These are phyloP conservation scores for Glarea lozoyensis DNA, from an alignment of 495 filamentous ascomycete genomes.

Conservation along the genomic window DNA sequence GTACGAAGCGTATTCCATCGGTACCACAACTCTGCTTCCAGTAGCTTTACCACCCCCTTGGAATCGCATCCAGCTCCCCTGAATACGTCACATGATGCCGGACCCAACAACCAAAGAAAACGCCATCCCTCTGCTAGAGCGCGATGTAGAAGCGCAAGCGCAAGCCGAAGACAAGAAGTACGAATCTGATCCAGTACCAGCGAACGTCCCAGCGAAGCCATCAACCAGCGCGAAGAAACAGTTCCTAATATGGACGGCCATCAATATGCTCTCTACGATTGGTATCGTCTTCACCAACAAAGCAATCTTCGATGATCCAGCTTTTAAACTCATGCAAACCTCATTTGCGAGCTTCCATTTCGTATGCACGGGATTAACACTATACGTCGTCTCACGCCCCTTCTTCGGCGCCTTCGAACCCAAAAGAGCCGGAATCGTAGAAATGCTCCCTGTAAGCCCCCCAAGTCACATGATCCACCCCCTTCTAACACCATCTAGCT, in stretches of 20 bases:
- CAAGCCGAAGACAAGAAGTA: constrained; percentile 2
- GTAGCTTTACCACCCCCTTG: not conserved
- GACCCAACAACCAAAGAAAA: constrained; percentile 8
- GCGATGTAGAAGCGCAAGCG: constrained; percentile 6
- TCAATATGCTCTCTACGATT: constrained; percentile 29
- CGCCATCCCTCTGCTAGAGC: constrained; percentile 10
- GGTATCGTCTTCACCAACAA: constrained; percentile 45
- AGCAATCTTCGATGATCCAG: constrained; percentile 40
- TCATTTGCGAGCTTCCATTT: constrained; percentile 47
- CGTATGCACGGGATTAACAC: constrained; percentile 36
- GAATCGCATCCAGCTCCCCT: not conserved
- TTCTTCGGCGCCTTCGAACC: constrained; percentile 35
- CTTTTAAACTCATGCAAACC: constrained; percentile 41
- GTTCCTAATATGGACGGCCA: constrained; percentile 25
- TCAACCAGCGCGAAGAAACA: constrained; percentile 5
- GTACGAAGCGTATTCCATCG: too few species aligned
- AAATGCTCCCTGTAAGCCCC: constrained; percentile 31
- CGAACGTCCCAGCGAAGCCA: not conserved
- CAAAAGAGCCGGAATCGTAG: constrained; percentile 29
- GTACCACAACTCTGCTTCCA: not conserved
- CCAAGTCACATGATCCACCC: not conserved
- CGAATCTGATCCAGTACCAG: not conserved
- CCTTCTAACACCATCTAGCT: constrained; percentile 16
- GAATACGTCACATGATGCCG: constrained; percentile 6
- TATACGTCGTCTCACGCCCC: constrained; percentile 38